Conservation (phyloP, 2,329 filamentous ascomycete species). For the Colletotrichum graminicola region DNA sequence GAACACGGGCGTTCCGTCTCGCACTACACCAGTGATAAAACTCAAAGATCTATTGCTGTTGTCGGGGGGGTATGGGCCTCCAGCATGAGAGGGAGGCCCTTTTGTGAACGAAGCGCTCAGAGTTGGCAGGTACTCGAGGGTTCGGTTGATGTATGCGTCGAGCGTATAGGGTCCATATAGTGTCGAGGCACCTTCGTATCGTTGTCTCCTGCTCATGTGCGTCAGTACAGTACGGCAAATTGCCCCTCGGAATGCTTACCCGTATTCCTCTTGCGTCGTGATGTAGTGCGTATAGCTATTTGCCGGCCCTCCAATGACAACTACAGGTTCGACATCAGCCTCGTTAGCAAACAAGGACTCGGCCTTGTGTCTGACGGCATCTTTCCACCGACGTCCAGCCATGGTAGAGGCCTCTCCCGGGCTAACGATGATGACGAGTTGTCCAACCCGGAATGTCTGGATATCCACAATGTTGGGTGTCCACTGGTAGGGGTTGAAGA, state of each 20-base stretch:
- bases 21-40: conserved; percentile 84
- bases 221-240: conserved; percentile 47
- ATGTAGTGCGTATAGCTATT: conserved; percentile 91
- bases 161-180: conserved; percentile 87
- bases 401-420: conserved; percentile 93
- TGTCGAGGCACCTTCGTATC: conserved; percentile 92
- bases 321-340: conserved; percentile 66
- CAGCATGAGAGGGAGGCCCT: conserved; percentile 45
- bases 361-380: conserved; percentile 70
- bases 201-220: conserved; percentile 67
- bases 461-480: conserved; percentile 90
- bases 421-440: conserved; percentile 86
- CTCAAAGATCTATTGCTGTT: conserved; percentile 80
- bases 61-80: conserved; percentile 77
- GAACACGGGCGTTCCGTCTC: conserved; percentile 74
- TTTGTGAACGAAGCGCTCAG: conserved; percentile 23
- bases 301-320: conserved; percentile 86
- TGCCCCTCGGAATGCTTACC: conserved; percentile 45
- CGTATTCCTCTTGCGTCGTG: conserved; percentile 75
- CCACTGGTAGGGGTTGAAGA: conserved; percentile 83
- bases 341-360: conserved; percentile 56
- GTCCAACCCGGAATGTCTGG: conserved; percentile 84
- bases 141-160: conserved; percentile 88
- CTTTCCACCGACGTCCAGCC: conserved; percentile 88
- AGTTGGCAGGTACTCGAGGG: conserved; percentile 49